Evolutionary conservation across 2,329 filamentous ascomycete genomes (phyloP), one percentile per base, ranked within the genome.

Genomic region (Aspergillus novoparasiticus): DNA sequence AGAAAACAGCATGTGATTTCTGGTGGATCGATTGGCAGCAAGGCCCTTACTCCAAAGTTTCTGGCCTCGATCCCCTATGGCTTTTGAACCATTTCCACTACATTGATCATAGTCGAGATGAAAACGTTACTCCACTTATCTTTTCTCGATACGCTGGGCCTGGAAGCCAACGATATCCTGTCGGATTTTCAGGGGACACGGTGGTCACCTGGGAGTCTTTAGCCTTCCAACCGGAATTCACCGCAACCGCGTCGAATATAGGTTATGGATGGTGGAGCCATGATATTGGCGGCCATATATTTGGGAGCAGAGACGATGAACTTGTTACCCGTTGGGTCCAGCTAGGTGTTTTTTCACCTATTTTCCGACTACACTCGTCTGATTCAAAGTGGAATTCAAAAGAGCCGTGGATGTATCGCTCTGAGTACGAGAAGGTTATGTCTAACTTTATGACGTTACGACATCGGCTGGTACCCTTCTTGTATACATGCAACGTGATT

Each of bases 21-120:
- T 89, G 86, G 86, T 90, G 87, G 87, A 81, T 89, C 34, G 87
- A 90, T 71, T 90, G 87, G 87, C 87, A 90, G 72, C 87, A 89
- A 71, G 87, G 87, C 1, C 75, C 79, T 2, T 77, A 81, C 60
- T 86, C 86, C 1, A 80, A 80, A 39, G 79, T 88, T 6, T 83
- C 81, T 0, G 86, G 86, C 2, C 77, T 89, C 2, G 87, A 89
- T 71, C 87, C 87, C 0, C 77, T 90, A 0, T 89, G 87, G 87
- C 76, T 89, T 23, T 79, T 89, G 23, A 89, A 89, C 69, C 87
- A 90, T 70, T 89, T 85, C 69, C 32, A 34, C 32, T 34, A 34
- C 32, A 34, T 34, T 34, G 32, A 34, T 14, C 32, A 34, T 34
- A 4, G 73, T 6, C 75, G 76, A 5, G 78, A 81, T 3, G 71